phyloP scores from a whole-genome alignment of 2,329 filamentous ascomycete species.

The Colletotrichum sp. region DNA sequence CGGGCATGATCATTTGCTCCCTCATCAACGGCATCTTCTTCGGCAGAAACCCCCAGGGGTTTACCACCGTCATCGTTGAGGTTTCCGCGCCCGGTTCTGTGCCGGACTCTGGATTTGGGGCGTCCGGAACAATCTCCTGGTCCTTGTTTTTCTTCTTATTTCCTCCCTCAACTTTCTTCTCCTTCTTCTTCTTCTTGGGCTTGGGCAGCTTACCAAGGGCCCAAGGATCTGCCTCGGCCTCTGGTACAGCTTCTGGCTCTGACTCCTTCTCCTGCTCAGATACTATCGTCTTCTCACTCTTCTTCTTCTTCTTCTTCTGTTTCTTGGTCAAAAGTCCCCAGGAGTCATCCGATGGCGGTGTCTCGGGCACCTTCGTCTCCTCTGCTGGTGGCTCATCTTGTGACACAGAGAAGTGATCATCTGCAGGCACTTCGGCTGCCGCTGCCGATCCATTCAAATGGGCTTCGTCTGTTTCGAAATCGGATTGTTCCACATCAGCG shows the following conservation, averaged over 20 bases:
- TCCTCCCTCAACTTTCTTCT: neutral
- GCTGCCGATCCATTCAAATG: neutral
- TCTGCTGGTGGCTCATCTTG: neutral
- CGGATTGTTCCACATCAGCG: neutral
- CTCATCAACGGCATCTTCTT: neutral
- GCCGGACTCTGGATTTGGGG: neutral
- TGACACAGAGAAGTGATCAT: accelerated
- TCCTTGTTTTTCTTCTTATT: neutral
- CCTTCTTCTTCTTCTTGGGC: neutral
- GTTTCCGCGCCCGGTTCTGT: neutral
- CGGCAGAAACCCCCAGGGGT: neutral
- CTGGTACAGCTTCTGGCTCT: neutral
- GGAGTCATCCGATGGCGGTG: accelerated
- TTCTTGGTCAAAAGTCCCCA: too few species aligned
- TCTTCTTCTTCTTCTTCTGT: neutral
- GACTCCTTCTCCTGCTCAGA: too few species aligned
- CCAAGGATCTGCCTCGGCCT: neutral
- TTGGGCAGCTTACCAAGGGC: neutral
- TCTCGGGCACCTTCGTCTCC: neutral
- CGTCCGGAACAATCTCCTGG: neutral
- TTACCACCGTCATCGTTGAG: neutral
- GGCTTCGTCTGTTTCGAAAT: neutral
- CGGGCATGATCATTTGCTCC: neutral
- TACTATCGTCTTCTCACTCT: neutral
- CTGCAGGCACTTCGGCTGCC: neutral